These are phyloP conservation scores for Pythium insidiosum DNA, from an alignment of 352 stramenopile species.

Conservation along the genomic window DNA sequence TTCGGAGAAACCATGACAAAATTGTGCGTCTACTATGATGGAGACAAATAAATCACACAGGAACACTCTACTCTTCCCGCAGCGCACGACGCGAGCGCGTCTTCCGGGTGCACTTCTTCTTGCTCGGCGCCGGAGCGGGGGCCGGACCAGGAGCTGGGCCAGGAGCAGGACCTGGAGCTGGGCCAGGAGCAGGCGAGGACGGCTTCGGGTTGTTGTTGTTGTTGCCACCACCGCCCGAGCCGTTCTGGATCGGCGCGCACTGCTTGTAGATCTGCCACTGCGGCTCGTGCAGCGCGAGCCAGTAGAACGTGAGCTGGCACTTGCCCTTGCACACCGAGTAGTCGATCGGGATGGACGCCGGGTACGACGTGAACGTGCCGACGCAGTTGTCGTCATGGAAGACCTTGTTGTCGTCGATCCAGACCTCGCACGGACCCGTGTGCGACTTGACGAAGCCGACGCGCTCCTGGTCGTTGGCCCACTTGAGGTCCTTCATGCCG, in stretches of 20 bases:
- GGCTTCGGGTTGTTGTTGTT: not conserved
- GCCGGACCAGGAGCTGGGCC: no score
- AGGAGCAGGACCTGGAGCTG: not conserved
- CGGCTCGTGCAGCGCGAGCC: conserved; percentile 37
- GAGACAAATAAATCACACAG: no score
- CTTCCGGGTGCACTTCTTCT: conserved; percentile 6
- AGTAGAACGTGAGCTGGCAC: conserved; percentile 35
- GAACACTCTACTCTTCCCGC: no score
- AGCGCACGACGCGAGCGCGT: no score
- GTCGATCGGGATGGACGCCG: conserved; percentile 21
- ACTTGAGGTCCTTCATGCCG: conserved; percentile 25
- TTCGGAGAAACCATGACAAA: no score
- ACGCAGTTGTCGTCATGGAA: conserved; percentile 40
- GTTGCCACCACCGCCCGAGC: conserved; percentile 2
- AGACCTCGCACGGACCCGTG: conserved; percentile 47
- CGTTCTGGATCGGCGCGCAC: conserved; percentile 19
- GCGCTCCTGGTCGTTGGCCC: conserved; percentile 37
- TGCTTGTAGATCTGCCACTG: conserved; percentile 23
- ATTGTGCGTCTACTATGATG: no score
- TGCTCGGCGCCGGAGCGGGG: conserved; percentile 2
- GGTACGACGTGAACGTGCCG: conserved; percentile 22
- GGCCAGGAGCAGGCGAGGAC: not conserved
- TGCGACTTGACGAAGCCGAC: conserved; percentile 45
- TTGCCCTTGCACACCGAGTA: conserved; percentile 18
- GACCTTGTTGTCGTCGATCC: conserved; percentile 40